Evolutionary conservation across 2,329 filamentous ascomycete genomes (phyloP).

Genomic region (Paecilomyces niveus): DNA sequence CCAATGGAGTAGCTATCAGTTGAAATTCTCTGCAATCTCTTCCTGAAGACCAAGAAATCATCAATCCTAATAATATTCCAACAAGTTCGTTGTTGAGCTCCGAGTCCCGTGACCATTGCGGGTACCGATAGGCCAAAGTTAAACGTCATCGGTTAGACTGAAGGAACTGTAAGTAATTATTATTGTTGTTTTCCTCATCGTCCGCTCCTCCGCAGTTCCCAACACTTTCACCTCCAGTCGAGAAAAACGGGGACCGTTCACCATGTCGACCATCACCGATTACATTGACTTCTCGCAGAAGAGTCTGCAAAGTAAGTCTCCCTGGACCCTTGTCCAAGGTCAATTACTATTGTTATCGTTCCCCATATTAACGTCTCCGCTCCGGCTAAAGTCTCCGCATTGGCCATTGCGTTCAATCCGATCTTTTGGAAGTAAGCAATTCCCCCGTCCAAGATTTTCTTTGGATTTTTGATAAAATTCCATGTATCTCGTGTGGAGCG

Average conservation of each 20-base stretch:
- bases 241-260: constrained; percentile 1
- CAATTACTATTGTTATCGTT: neutral
- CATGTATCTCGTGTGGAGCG: constrained; percentile 9
- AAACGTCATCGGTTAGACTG: neutral
- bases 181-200: constrained; percentile 2
- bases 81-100: neutral
- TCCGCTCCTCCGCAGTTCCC: neutral
- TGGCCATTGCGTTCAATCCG: constrained; percentile 86
- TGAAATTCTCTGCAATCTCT: no score
- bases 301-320: constrained; percentile 56
- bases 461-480: constrained; percentile 1
- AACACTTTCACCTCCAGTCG: neutral
- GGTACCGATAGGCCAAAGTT: no score
- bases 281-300: constrained; percentile 59
- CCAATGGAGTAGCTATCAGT: no score
- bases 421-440: constrained; percentile 95
- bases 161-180: neutral
- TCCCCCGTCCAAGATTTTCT: constrained; percentile 2
- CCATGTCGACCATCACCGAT: constrained; percentile 29
- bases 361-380: constrained; percentile 7
- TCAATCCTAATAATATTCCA: no score
- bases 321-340: neutral
- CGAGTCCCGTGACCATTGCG: neutral
- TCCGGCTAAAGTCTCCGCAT: constrained; percentile 60
- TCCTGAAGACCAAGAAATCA: no score